Conservation (phyloP, 352 stramenopile species). For the Phytophthora cactorum region DNA sequence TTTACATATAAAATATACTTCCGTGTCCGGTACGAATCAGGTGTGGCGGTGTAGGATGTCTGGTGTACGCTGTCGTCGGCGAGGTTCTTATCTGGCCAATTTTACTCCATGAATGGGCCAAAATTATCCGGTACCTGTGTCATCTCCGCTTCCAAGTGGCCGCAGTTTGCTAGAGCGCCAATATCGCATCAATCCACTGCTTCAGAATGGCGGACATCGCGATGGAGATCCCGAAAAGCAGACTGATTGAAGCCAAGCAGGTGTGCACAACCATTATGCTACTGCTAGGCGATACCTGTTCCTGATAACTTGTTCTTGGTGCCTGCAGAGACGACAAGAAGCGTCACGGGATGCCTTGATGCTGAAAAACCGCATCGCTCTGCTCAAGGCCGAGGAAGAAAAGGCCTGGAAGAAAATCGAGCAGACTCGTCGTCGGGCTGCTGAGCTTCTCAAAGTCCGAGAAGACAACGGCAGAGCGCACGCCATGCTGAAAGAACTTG, state of each 20-base stretch:
- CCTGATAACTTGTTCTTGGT: conserved; percentile 5
- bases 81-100: conserved; percentile 30
- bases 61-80: conserved; percentile 5
- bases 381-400: conserved; percentile 83
- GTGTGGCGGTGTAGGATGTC: background rate
- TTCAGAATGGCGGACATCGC: conserved; percentile 25
- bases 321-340: conserved; percentile 70
- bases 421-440: conserved; percentile 74
- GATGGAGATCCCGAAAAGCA: conserved; percentile 67
- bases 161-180: conserved; percentile 7
- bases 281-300: background rate
- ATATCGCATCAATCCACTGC: background rate
- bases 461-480: conserved; percentile 74
- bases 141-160: background rate
- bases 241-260: conserved; percentile 83
- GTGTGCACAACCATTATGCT: conserved; percentile 22
- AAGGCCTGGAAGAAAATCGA: conserved; percentile 90
- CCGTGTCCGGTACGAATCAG: conserved; percentile 16
- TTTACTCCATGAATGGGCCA: conserved; percentile 20
- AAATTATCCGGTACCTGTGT: conserved; percentile 24
- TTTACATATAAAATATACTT: conserved; percentile 40
- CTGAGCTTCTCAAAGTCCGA: conserved; percentile 73
- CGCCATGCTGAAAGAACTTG: conserved; percentile 63
- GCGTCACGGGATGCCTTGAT: conserved; percentile 76
- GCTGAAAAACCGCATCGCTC: conserved; percentile 79